Evolutionary conservation across 768 basidiomycete species (phyloP).

Genomic region (Termitomyces sp.): DNA sequence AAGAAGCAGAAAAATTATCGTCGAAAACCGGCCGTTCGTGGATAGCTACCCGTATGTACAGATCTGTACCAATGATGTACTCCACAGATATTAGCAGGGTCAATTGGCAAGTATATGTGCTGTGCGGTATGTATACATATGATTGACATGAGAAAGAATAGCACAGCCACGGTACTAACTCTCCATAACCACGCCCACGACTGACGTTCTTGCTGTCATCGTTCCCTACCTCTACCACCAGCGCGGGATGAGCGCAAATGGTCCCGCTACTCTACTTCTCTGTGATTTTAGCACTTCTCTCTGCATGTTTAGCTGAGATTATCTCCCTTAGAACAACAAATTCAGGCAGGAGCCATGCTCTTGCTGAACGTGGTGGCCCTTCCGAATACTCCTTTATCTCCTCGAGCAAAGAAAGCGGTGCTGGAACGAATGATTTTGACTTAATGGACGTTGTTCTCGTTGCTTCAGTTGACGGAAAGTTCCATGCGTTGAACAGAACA

Average conservation of each 20-base stretch:
- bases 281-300: constrained; percentile 20
- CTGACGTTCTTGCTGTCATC: constrained; percentile 1
- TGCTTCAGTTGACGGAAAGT: constrained; percentile 90
- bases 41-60: neutral
- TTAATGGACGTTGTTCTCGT: constrained; percentile 82
- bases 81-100: neutral
- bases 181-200: neutral
- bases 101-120: too few species aligned
- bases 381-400: constrained; percentile 16
- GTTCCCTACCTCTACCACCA: constrained; percentile 1
- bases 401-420: constrained; percentile 8
- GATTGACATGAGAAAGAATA: neutral
- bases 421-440: constrained; percentile 41
- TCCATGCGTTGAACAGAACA: constrained; percentile 89
- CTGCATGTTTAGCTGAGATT: constrained; percentile 25
- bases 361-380: constrained; percentile 18
- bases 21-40: neutral
- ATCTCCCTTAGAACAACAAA: constrained; percentile 21
- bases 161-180: constrained; percentile 1
- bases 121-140: neutral
- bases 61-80: neutral
- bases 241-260: constrained; percentile 30
- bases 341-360: constrained; percentile 17
- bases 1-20: neutral
- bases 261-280: constrained; percentile 20